These are phyloP conservation scores for Aspergillus floridensis DNA, from an alignment of 2,329 filamentous ascomycete species.

Conservation along the genomic window DNA sequence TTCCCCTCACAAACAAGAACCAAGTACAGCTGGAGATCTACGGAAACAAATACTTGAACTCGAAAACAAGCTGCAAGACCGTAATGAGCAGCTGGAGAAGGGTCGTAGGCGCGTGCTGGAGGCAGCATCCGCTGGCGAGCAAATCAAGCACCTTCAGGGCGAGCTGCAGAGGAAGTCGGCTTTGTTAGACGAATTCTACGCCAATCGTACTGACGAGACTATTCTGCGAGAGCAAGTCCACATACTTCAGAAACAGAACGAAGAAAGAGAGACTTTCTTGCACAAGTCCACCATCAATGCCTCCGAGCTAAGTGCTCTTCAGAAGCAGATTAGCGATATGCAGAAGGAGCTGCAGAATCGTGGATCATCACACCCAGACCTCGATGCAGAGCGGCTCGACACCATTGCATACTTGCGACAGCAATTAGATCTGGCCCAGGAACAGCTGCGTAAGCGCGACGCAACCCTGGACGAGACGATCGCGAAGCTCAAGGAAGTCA, in stretches of 20 bases:
- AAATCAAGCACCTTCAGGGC: constrained; percentile 39
- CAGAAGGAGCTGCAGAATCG: constrained; percentile 31
- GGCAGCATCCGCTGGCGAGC: constrained; percentile 36
- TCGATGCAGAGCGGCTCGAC: constrained; percentile 31
- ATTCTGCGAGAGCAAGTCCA: constrained; percentile 32
- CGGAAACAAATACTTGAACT: constrained; percentile 33
- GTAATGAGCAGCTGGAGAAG: constrained; percentile 35
- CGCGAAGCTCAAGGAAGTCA: constrained; percentile 33
- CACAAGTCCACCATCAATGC: constrained; percentile 22
- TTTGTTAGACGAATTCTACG: constrained; percentile 29
- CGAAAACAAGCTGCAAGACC: constrained; percentile 30
- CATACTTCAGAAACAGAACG: constrained; percentile 27
- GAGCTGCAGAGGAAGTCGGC: constrained; percentile 36
- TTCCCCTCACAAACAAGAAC: constrained; percentile 16
- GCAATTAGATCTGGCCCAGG: constrained; percentile 31
- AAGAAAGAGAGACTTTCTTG: constrained; percentile 25
- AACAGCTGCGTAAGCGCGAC: constrained; percentile 37
- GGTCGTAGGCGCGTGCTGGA: constrained; percentile 34
- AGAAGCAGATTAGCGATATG: constrained; percentile 33
- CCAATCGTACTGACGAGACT: constrained; percentile 22
- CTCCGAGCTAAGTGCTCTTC: constrained; percentile 25
- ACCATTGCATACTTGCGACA: constrained; percentile 34
- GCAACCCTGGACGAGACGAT: constrained; percentile 33
- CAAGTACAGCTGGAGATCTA: constrained; percentile 24
- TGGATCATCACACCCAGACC: constrained; percentile 17